phyloP scores from a whole-genome alignment of 164 flowering plant species.

The Malania oleifera region DNA sequence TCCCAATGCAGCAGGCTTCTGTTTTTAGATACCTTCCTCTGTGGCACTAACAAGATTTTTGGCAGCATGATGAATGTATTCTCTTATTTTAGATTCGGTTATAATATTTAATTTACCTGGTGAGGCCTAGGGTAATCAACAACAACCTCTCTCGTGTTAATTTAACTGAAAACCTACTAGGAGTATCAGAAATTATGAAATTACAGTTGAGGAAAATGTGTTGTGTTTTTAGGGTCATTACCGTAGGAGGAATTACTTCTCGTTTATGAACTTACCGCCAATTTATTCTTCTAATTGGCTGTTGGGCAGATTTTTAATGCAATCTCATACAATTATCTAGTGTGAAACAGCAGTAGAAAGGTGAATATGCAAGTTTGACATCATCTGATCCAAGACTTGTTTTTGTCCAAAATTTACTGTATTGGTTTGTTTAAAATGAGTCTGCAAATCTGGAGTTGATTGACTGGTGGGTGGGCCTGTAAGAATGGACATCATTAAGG shows the following conservation, averaged over 20 bases:
- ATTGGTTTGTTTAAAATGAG: not conserved
- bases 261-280: too few relatives aligned
- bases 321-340: not conserved
- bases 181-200: conserved; percentile 10
- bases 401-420: not conserved
- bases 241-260: too few relatives aligned
- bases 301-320: not conserved
- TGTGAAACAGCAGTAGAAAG: conserved; percentile 6
- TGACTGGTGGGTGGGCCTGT: too few relatives aligned
- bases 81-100: conserved; percentile 2
- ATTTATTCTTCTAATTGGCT: not conserved
- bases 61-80: not conserved
- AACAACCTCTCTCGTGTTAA: conserved; percentile 14
- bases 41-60: conserved; percentile 9
- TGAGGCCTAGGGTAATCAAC: conserved; percentile 16
- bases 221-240: not conserved
- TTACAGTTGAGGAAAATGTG: not conserved
- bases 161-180: conserved; percentile 9
- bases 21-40: not conserved
- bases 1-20: conserved; percentile 5
- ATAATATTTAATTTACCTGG: conserved; percentile 4
- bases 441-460: too few relatives aligned
- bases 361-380: not conserved
- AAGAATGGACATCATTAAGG: too few relatives aligned
- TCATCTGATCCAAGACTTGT: not conserved